phyloP scores from a whole-genome alignment of 257 asterid genomes.

The Solanum clarkiae region DNA sequence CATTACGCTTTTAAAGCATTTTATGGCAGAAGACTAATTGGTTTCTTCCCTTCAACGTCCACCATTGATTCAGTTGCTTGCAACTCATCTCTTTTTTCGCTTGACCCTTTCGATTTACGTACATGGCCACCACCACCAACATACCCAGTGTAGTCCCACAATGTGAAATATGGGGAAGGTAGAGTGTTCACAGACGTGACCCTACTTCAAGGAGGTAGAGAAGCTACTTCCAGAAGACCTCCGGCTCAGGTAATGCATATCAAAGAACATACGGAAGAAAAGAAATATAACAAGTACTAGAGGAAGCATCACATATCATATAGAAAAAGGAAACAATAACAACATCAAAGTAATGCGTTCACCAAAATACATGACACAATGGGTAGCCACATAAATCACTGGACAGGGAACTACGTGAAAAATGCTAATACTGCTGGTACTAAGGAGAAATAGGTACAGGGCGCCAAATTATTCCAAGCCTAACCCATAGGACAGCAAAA shows the following conservation, averaged over 20 bases:
- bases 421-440: neutral
- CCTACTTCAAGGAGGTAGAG: neutral
- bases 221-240: neutral
- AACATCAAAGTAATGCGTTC: neutral
- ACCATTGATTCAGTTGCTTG: neutral
- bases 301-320: neutral
- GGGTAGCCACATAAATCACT: neutral
- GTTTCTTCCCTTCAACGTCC: neutral
- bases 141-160: neutral
- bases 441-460: neutral
- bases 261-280: neutral
- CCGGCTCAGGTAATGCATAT: neutral
- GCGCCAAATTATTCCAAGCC: neutral
- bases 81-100: neutral
- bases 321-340: neutral
- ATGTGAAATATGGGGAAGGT: neutral
- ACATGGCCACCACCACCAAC: neutral
- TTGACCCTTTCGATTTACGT: neutral
- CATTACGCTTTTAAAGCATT: neutral
- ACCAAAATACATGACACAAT: neutral
- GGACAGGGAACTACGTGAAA: neutral
- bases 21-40: neutral
- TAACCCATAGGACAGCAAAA: neutral
- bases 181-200: neutral
- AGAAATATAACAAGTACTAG: neutral